Conservation (phyloP, 805 yeast species). For the Cyberlindnera suaveolens region DNA sequence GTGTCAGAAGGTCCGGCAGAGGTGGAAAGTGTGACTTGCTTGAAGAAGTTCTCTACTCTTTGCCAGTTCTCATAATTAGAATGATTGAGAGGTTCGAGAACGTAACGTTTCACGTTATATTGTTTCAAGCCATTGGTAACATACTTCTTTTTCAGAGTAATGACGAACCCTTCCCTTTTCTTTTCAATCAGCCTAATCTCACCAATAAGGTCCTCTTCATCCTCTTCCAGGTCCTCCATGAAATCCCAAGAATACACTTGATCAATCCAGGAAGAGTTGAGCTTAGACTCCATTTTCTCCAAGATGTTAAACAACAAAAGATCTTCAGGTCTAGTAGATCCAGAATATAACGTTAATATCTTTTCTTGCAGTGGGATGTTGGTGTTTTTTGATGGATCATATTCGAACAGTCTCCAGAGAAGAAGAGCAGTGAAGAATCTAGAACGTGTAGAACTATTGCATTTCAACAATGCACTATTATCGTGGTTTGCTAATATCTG, state of each 20-base stretch:
- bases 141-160: conserved; percentile 44
- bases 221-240: conserved; percentile 29
- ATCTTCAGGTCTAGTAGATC: conserved; percentile 58
- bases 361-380: conserved; percentile 41
- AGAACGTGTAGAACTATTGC: conserved; percentile 17
- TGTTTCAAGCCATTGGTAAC: conserved; percentile 42
- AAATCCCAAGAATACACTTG: conserved; percentile 64
- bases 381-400: conserved; percentile 41
- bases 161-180: conserved; percentile 40
- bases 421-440: conserved; percentile 41
- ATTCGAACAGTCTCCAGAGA: conserved; percentile 42
- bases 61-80: conserved; percentile 20
- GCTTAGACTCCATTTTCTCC: conserved; percentile 47
- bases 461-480: conserved; percentile 27
- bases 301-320: conserved; percentile 51
- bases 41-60: conserved; percentile 26
- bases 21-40: conserved; percentile 13
- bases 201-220: conserved; percentile 42
- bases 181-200: conserved; percentile 40
- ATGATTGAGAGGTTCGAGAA: conserved; percentile 22
- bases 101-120: conserved; percentile 25
- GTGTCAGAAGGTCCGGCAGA: conserved; percentile 22
- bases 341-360: conserved; percentile 52
- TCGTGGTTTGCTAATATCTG: conserved; percentile 60
- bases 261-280: conserved; percentile 58